Base-by-base conservation (phyloP, 2,329 filamentous ascomycete genomes). In the Fusarium sp. region DNA sequence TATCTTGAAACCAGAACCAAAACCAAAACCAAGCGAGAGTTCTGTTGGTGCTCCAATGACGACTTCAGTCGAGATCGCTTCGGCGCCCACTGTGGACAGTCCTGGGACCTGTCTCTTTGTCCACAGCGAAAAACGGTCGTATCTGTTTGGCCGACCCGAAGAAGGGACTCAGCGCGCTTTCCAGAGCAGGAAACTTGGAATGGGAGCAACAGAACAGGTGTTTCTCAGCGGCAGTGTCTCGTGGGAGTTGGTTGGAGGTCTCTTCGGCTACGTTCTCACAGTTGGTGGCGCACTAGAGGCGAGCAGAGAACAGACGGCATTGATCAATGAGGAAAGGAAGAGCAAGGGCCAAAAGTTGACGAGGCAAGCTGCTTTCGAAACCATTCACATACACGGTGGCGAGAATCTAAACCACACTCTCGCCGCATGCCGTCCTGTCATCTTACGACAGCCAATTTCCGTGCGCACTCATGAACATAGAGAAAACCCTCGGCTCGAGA, bases 51-150 rank as follows among this genome's bases (percentile, higher is more conserved):
- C 18, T 15, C 62, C 73, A 71, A 97, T 97, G 95, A 87, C 91
- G 75, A 92, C 88, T 79, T 90, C 86, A 77, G 86, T 95, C 63
- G 91, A 97, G 81, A 84, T 98, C 76, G 81, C 95, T 70, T 92
- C 91, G 24, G 93, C 92, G 66, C 95, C 95, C 20, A 96, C 95
- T 74, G 92, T 92, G 66, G 96, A 99, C 82, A 97, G 95, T 26
- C 89, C 91, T 2, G 95, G 95, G 60, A 93, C 94, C 5, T 89
- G 90, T 55, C 81, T 98, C 36, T 80, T 94, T 41, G 85, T 99
- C 12, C 91, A 95, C 79, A 95, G 95, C 78, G 93, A 95, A 76
- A 89, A 91, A 77, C 91, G 92, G 76, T 89, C 93, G 64, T 99
- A 99, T 81, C 75, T 98, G 22, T 92, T 99, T 78, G 96, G 96